Evolutionary conservation across 257 asterid genomes (phyloP).

Genomic region (Asclepias syriaca): DNA sequence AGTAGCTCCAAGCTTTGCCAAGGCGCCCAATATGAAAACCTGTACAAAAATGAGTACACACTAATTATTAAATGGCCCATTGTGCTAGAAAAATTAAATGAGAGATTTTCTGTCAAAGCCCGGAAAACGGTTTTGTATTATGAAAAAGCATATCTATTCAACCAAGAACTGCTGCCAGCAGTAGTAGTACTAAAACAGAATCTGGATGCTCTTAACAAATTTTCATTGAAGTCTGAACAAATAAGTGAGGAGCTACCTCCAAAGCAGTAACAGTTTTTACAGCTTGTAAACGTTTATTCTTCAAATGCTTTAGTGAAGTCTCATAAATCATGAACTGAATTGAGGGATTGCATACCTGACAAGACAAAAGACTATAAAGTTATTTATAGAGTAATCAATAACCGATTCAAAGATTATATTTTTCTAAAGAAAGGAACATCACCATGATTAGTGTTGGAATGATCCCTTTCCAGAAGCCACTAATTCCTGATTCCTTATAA

Average conservation of each 20-base stretch:
- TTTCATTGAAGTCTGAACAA: neutral
- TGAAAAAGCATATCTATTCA: neutral
- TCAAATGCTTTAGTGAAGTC: constrained; percentile 62
- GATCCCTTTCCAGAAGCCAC: constrained; percentile 93
- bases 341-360: constrained; percentile 89
- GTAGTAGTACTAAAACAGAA: neutral
- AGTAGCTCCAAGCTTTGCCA: constrained; percentile 96
- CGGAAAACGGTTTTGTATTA: neutral
- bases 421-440: constrained; percentile 19
- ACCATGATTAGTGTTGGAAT: constrained; percentile 88
- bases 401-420: neutral
- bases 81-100: constrained; percentile 1
- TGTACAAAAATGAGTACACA: constrained; percentile 21
- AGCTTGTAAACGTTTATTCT: constrained; percentile 53
- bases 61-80: neutral
- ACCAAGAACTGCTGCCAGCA: neutral
- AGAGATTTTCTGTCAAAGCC: neutral
- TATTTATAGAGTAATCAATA: constrained; percentile 16
- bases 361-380: constrained; percentile 20
- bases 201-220: neutral
- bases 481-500: constrained; percentile 71
- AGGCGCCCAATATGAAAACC: constrained; percentile 72
- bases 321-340: constrained; percentile 96
- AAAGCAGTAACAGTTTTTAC: constrained; percentile 47
- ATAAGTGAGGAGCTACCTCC: constrained; percentile 43